Evolutionary conservation across 495 filamentous ascomycete genomes (phyloP).

Genomic region (Hypoxylon cercidicola): DNA sequence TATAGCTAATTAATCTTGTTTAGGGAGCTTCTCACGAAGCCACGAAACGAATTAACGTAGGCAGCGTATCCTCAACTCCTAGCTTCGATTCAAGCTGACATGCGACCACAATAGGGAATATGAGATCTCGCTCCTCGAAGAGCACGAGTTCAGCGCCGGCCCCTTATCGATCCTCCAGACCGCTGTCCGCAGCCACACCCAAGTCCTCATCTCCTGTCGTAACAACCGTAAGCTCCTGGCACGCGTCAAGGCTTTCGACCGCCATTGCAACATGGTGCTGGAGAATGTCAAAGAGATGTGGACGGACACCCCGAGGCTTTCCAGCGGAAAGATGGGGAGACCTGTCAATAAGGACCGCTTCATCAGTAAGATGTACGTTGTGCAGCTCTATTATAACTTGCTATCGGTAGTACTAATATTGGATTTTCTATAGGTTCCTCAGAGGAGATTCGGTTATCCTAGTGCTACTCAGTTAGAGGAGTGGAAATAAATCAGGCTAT

Average conservation of each 20-base stretch:
- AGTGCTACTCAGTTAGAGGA: conserved; percentile 79
- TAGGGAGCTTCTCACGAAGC: conserved; percentile 84
- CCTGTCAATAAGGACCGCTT: conserved; percentile 98
- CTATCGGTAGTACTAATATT: conserved; percentile 13
- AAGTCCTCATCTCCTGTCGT: conserved; percentile 86
- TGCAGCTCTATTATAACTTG: background rate
- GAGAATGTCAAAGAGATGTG: conserved; percentile 99
- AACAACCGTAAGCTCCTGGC: conserved; percentile 88
- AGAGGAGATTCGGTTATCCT: conserved; percentile 94
- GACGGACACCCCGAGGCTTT: conserved; percentile 87
- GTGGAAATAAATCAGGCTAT: background rate
- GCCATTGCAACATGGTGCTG: conserved; percentile 86
- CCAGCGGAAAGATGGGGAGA: conserved; percentile 82
- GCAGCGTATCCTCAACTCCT: conserved; percentile 44
- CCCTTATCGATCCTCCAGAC: conserved; percentile 92
- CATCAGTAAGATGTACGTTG: conserved; percentile 93
- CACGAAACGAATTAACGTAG: conserved; percentile 82
- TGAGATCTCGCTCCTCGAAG: conserved; percentile 86
- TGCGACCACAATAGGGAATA: conserved; percentile 70
- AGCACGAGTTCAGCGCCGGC: conserved; percentile 88
- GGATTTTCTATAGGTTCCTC: conserved; percentile 73
- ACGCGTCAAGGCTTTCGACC: conserved; percentile 63
- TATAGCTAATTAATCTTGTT: conserved; percentile 34
- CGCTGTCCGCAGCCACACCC: conserved; percentile 84
- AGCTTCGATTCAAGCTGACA: conserved; percentile 7